phyloP scores from a whole-genome alignment of 2,329 filamentous ascomycete species.

The Sclerotinia spermophila region DNA sequence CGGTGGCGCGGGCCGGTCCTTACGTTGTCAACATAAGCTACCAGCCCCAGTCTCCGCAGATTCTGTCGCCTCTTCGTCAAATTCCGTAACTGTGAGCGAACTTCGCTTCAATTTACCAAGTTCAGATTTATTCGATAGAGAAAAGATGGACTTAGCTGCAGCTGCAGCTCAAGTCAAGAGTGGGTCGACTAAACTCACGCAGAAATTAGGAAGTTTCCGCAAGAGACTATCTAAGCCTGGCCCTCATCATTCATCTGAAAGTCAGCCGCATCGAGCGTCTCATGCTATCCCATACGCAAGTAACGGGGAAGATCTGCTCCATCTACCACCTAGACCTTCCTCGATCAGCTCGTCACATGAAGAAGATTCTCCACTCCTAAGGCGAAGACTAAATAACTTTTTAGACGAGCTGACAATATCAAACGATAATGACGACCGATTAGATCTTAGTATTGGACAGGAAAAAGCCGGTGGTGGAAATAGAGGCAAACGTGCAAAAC shows the following conservation, averaged over 20 bases:
- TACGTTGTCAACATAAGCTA: slow-evolving; percentile 72
- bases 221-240: slow-evolving; percentile 24
- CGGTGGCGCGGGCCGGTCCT: slow-evolving; percentile 67
- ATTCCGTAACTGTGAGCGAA: slow-evolving; percentile 60
- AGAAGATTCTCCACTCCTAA: slow-evolving; percentile 2
- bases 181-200: slow-evolving; percentile 14
- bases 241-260: slow-evolving; percentile 27
- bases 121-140: slow-evolving; percentile 43
- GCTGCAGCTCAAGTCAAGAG: slow-evolving; percentile 15
- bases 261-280: slow-evolving; percentile 26
- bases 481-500: slow-evolving; percentile 80
- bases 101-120: slow-evolving; percentile 84
- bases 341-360: slow-evolving; percentile 23
- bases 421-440: slow-evolving; percentile 41
- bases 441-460: slow-evolving; percentile 73
- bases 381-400: slow-evolving; percentile 1
- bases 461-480: slow-evolving; percentile 85
- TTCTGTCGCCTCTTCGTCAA: slow-evolving; percentile 15
- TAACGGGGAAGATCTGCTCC: slow-evolving; percentile 29
- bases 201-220: slow-evolving; percentile 22
- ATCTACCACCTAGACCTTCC: slow-evolving; percentile 28
- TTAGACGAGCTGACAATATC: slow-evolving; percentile 11
- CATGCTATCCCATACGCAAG: slow-evolving; percentile 27
- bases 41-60: slow-evolving; percentile 41
- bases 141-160: slow-evolving; percentile 14